phyloP scores from a whole-genome alignment of 768 basidiomycete genomes.

The Leccinum subgranulosum region DNA sequence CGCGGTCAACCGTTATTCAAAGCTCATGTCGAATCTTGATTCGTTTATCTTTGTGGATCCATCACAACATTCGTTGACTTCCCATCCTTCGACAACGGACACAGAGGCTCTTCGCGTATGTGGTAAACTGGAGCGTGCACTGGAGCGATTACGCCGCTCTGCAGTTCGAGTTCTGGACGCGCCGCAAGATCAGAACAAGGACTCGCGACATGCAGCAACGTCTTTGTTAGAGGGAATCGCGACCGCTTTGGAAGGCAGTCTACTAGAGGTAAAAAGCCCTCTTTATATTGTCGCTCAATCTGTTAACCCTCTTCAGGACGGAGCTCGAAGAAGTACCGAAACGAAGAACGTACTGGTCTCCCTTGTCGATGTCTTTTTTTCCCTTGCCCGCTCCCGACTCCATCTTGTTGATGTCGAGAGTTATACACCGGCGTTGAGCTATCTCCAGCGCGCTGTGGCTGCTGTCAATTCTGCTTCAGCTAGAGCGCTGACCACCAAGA shows the following conservation, averaged over 20 bases:
- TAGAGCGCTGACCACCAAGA: constrained; percentile 9
- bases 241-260: constrained; percentile 27
- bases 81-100: not conserved
- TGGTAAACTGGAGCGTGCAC: constrained; percentile 55
- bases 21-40: constrained; percentile 11
- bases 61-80: not conserved
- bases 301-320: constrained; percentile 2
- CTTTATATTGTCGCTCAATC: not conserved
- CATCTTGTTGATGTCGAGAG: constrained; percentile 41
- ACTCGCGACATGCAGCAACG: constrained; percentile 11
- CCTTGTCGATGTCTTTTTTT: constrained; percentile 53
- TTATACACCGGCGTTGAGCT: constrained; percentile 43
- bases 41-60: constrained; percentile 1
- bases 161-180: constrained; percentile 46
- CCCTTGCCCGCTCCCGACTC: constrained; percentile 46
- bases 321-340: constrained; percentile 10
- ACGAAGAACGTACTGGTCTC: constrained; percentile 39
- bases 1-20: constrained; percentile 20
- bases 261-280: constrained; percentile 31
- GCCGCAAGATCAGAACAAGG: constrained; percentile 6
- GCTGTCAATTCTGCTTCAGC: constrained; percentile 17
- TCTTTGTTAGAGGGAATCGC: constrained; percentile 38
- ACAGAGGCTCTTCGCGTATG: constrained; percentile 32
- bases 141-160: constrained; percentile 58
- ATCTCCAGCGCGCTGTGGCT: constrained; percentile 43